Evolutionary conservation across 805 yeast genomes (phyloP).

Genomic region (Wickerhamomyces sydowiorum): DNA sequence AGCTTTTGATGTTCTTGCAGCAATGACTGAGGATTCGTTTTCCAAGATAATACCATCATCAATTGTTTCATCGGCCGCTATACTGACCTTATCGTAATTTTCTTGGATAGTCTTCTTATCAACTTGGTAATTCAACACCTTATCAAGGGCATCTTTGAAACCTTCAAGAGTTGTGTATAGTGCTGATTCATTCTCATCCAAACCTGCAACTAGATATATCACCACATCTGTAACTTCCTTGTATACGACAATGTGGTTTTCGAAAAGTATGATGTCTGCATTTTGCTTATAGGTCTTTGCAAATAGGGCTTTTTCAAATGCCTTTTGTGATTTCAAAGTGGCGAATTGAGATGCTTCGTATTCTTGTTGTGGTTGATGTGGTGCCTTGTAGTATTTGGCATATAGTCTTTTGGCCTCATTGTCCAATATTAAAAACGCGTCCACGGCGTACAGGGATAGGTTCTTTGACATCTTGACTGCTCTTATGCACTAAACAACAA

Average conservation of each 20-base stretch:
- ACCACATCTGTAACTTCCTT: slow-evolving; percentile 76
- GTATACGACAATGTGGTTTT: slow-evolving; percentile 76
- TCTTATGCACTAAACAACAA: not conserved
- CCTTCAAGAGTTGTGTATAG: slow-evolving; percentile 72
- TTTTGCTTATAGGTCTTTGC: slow-evolving; percentile 74
- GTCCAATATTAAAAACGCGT: slow-evolving; percentile 78
- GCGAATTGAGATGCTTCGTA: slow-evolving; percentile 27
- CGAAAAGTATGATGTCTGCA: slow-evolving; percentile 75
- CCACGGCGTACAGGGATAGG: slow-evolving; percentile 72
- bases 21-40: slow-evolving; percentile 80
- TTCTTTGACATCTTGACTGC: slow-evolving; percentile 33
- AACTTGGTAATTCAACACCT: slow-evolving; percentile 58
- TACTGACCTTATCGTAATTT: slow-evolving; percentile 76
- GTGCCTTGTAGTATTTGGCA: slow-evolving; percentile 78
- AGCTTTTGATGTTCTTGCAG: slow-evolving; percentile 85
- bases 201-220: slow-evolving; percentile 63
- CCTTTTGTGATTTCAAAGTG: slow-evolving; percentile 56
- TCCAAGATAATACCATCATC: slow-evolving; percentile 94
- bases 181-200: slow-evolving; percentile 82
- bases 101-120: slow-evolving; percentile 78
- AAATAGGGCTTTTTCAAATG: slow-evolving; percentile 71
- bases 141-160: slow-evolving; percentile 74
- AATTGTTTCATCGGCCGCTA: slow-evolving; percentile 86
- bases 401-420: slow-evolving; percentile 72
- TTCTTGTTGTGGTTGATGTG: slow-evolving; percentile 36